These are phyloP conservation scores for Theileria sp. DNA, from an alignment of 169 alveolate genomes.

Conservation along the genomic window DNA sequence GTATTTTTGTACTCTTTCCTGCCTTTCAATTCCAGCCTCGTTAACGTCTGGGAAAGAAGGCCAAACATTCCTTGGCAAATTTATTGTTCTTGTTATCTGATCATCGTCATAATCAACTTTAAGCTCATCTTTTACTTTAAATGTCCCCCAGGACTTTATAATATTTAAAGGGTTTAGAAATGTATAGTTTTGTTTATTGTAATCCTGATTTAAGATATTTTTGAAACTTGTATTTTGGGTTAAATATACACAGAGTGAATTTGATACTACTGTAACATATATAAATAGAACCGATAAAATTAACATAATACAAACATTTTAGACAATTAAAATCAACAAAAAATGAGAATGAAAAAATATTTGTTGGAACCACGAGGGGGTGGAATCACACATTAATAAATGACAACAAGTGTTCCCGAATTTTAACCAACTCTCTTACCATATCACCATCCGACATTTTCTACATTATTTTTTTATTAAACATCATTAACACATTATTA, in stretches of 20 bases:
- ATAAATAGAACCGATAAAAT: conserved; percentile 9
- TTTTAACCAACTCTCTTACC: conserved; percentile 11
- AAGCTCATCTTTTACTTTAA: not conserved
- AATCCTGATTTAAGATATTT: not conserved
- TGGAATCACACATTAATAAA: conserved; percentile 18
- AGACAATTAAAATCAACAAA: not conserved
- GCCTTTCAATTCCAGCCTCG: conserved; percentile 55
- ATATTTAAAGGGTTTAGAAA: conserved; percentile 14
- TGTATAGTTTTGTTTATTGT: not conserved
- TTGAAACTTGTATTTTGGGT: not conserved
- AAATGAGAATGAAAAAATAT: not conserved
- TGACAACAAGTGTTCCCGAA: conserved; percentile 22
- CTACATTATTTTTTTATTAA: conserved; percentile 1
- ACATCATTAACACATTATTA: not conserved
- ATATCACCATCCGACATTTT: not conserved
- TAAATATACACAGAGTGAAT: not conserved
- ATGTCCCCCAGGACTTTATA: not conserved
- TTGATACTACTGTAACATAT: not conserved
- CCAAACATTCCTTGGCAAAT: conserved; percentile 48
- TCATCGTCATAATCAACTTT: not conserved
- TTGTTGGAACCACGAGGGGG: conserved; percentile 2
- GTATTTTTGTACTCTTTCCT: conserved; percentile 48
- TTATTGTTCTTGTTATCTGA: conserved; percentile 10
- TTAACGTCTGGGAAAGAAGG: conserved; percentile 37
- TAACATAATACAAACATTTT: conserved; percentile 23